Percentiles rank a stretch among this genome's conserved stretches.
Conservation (phyloP, 2,329 filamentous ascomycete species). For the Cladosporium sp. region DNA sequence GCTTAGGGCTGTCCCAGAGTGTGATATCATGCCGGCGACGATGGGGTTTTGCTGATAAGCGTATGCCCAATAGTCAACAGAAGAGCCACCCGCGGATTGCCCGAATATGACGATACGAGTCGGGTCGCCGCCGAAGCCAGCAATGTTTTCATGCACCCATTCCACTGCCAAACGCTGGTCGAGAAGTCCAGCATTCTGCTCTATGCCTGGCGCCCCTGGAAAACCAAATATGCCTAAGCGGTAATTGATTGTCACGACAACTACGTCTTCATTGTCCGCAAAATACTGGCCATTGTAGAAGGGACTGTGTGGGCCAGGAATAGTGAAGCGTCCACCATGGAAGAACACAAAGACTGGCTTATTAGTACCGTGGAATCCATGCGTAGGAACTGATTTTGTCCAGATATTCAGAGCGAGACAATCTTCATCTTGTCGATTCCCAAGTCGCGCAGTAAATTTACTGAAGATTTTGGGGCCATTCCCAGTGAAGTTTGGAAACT, state of each 20-base stretch:
- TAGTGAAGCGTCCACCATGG: slow-evolving; percentile 37
- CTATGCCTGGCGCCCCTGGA: slow-evolving; percentile 29
- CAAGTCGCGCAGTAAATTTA: slow-evolving; percentile 18
- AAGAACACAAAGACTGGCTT: slow-evolving; percentile 35
- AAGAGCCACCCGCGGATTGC: slow-evolving; percentile 23
- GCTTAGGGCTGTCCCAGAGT: slow-evolving; percentile 37
- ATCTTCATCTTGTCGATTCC: slow-evolving; percentile 24
- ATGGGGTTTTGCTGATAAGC: slow-evolving; percentile 34
- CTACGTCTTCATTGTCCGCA: slow-evolving; percentile 32
- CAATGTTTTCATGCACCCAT: slow-evolving; percentile 48
- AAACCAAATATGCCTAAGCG: slow-evolving; percentile 40
- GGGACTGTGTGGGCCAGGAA: slow-evolving; percentile 31
- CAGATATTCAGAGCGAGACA: slow-evolving; percentile 34
- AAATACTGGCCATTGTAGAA: slow-evolving; percentile 34
- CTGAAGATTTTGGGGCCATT: slow-evolving; percentile 19
- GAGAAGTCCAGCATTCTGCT: slow-evolving; percentile 45
- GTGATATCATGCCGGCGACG: slow-evolving; percentile 32
- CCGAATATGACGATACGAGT: slow-evolving; percentile 23
- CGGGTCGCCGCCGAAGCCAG: slow-evolving; percentile 44
- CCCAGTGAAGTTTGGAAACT: slow-evolving; percentile 22
- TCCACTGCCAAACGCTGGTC: slow-evolving; percentile 50
- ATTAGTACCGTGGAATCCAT: slow-evolving; percentile 6
- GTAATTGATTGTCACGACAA: slow-evolving; percentile 41
- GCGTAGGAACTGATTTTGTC: slow-evolving; percentile 23
- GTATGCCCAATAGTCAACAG: slow-evolving; percentile 28